Evolutionary conservation across 2,329 filamentous ascomycete species (phyloP), one percentile per base, ranked within the genome.

Genomic region (Ophiocordyceps camponoti-leonardi): DNA sequence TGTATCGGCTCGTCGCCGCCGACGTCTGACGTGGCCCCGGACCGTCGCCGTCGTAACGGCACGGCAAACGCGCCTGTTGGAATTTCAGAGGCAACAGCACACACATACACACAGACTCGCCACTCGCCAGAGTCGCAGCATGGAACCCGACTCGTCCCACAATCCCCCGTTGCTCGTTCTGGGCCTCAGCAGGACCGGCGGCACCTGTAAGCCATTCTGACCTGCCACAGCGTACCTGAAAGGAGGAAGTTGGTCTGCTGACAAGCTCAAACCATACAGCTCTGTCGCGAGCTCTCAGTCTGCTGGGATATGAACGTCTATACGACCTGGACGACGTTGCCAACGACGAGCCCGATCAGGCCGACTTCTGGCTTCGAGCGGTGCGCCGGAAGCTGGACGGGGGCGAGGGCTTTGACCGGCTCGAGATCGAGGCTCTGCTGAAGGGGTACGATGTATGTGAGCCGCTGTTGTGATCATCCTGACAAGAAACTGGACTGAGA

Each of bases 241-340:
- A 22, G 20, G 19, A 19, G 23, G 40, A 41, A 11, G 22, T 3
- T 1, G 12, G 8, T 42, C 18, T 11, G 14, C 22, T 23, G 41
- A 23, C 20, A 2, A 16, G 18, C 22, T n/a, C 5, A n/a, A 16
- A 8, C 40, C 23, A 31, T 11, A 13, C 30, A 44, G 42, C 42
- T 3, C 42, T 44, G 5, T 44, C 42, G 19, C 30, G 42, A 11
- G 42, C 42, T 11, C 42, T 44, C n/a, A 30, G 26, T 14, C 20
- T 23, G 26, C 31, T 44, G 18, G 42, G 42, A 12, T 44, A 44
- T 33, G 42, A 44, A 10, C 31, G 20, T 6, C 42, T 44, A 28
- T 44, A 44, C 23, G 42, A 44, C 28, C 42, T 44, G 7, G 28
- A 44, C 42, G 42, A 44, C 19, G 19, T 44, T 18, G 42, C 42